These are phyloP conservation scores for Xylaria bambusicola DNA, from an alignment of 495 filamentous ascomycete species.

Conservation along the genomic window DNA sequence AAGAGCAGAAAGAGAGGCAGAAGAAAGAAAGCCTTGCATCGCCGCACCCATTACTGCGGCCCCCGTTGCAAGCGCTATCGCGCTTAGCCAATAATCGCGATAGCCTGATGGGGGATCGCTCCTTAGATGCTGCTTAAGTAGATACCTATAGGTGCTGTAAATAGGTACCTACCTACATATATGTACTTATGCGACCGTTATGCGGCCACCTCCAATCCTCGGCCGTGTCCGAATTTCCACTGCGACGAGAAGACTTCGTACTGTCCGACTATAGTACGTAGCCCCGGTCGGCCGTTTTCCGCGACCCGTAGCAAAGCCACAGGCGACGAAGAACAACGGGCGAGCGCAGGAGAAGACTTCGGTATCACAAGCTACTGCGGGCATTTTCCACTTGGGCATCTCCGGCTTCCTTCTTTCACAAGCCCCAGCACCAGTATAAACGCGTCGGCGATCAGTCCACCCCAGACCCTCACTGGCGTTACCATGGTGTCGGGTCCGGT, in stretches of 20 bases:
- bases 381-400: slow-evolving; percentile 7
- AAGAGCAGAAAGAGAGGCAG: slow-evolving; percentile 10
- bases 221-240: slow-evolving; percentile 6
- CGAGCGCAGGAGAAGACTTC: slow-evolving; percentile 1
- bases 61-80: slow-evolving; percentile 9
- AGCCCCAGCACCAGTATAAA: not conserved
- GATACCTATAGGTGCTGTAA: too few relatives aligned
- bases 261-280: not conserved
- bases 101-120: slow-evolving; percentile 4
- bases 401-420: not conserved
- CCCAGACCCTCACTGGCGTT: not conserved
- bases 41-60: slow-evolving; percentile 13
- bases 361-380: not conserved
- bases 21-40: slow-evolving; percentile 22
- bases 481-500: slow-evolving; percentile 22
- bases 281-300: slow-evolving; percentile 10
- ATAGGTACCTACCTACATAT: too few relatives aligned
- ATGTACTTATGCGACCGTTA: slow-evolving; percentile 10
- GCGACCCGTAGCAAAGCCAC: not conserved
- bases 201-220: slow-evolving; percentile 3
- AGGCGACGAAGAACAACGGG: slow-evolving; percentile 4
- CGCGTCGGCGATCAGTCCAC: not conserved
- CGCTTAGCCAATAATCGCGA: slow-evolving; percentile 21
- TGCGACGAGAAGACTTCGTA: not conserved
- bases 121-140: not conserved